phyloP scores from a whole-genome alignment of 225 moss, liverwort and hornwort species.

The Sphagnum tenellum region DNA sequence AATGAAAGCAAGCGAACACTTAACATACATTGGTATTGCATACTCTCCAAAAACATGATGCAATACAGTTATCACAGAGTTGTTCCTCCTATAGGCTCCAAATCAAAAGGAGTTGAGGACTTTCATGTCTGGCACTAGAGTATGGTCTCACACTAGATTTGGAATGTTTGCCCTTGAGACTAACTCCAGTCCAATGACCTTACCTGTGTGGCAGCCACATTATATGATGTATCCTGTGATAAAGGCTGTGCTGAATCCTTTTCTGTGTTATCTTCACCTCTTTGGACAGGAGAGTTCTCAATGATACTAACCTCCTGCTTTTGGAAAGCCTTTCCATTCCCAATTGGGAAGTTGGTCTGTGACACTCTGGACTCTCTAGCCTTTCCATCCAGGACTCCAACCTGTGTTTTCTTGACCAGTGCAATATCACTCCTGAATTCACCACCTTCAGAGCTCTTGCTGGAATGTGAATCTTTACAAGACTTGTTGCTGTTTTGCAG shows the following conservation, averaged over 20 bases:
- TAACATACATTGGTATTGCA: no score
- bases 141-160: no score
- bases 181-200: no score
- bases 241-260: slow-evolving; percentile 23
- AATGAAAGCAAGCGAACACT: background rate
- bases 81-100: no score
- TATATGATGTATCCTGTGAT: slow-evolving; percentile 39
- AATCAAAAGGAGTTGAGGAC: no score
- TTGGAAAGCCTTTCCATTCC: slow-evolving; percentile 5
- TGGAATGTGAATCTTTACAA: slow-evolving; percentile 8
- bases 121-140: no score
- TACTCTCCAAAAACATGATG: no score
- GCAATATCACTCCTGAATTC: slow-evolving; percentile 10
- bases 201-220: slow-evolving; percentile 40
- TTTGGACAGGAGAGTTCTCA: no score
- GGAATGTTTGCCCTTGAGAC: no score
- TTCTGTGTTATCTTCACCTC: slow-evolving; percentile 3
- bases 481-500: background rate
- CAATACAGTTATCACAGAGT: background rate
- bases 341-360: slow-evolving; percentile 4
- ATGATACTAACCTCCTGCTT: slow-evolving; percentile 2
- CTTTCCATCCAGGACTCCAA: slow-evolving; percentile 23
- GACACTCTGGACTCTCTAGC: background rate
- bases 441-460: slow-evolving; percentile 10
- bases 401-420: background rate